Evolutionary conservation across 352 stramenopile genomes (phyloP), one percentile per base, ranked within the genome.

Genomic region (Plasmopara muralis): DNA sequence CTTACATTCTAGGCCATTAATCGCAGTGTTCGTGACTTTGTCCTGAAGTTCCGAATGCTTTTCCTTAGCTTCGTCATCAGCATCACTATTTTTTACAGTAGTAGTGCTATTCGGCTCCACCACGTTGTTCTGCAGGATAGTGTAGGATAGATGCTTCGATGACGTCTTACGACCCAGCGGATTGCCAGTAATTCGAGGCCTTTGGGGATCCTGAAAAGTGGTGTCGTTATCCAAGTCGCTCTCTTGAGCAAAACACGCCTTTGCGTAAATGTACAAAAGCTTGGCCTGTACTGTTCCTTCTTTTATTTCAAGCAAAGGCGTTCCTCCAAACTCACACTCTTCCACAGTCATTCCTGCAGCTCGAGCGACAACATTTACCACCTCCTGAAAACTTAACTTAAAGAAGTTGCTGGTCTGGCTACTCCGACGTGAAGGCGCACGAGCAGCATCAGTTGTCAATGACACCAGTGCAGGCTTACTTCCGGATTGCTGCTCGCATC

Each of bases 211-310:
- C 30, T 68, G 60, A 7, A 40, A 53, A 15, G 44, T 37, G 39
- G 45, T 28, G 37, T 69, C 52, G 20, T 63, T 30, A 29, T 56
- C 59, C 5, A 49, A 53, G n/a, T 34, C 60, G 9, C 57, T 62
- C 16, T 87, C 69, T 55, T 80, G 86, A 15, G 77, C 80, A 18
- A 91, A 50, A 53, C 80, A 91, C 9, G 80, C 75, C 53, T 85
- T 85, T 1, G 80, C 80, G 52, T 87, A 91, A 42, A 83, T 83
- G 35, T 71, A 59, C 57, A 91, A 63, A 4, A 91, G 54, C 41
- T 80, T 77, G 9, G 77, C 74, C 49, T 91, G 77, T 6, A 86
- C 65, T 2, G 75, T 77, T 40, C 76, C 80, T 57, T 87, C 74
- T 20, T 71, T 66, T 43, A 91, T 91, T 30, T 74, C 43, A 5